Conservation (phyloP, 208 protist species). For the Trypanosoma mega region DNA sequence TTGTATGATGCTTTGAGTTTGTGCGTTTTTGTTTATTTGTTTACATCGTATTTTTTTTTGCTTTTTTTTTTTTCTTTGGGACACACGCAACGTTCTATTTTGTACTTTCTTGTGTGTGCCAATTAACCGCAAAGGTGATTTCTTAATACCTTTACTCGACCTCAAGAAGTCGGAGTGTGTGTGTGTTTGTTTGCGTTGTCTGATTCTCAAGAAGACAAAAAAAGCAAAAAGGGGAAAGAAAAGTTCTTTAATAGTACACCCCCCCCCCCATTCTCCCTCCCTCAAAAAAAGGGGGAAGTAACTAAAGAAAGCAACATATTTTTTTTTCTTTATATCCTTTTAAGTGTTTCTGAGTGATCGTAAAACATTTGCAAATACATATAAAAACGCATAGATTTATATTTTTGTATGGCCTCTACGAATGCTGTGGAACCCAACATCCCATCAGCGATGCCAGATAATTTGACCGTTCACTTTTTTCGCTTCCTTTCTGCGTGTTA, state of each 20-base stretch:
- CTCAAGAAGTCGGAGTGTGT: too few relatives aligned
- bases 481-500: conserved; percentile 21
- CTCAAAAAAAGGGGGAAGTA: too few relatives aligned
- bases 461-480: conserved; percentile 3
- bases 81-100: too few relatives aligned
- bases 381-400: conserved; percentile 3
- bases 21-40: conserved; percentile 1
- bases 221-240: not conserved
- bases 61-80: too few relatives aligned
- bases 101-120: too few relatives aligned
- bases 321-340: too few relatives aligned
- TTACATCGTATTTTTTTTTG: conserved; percentile 1
- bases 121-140: too few relatives aligned
- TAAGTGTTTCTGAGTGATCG: not conserved
- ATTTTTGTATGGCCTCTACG: not conserved
- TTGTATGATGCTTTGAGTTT: too few relatives aligned
- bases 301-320: too few relatives aligned
- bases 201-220: not conserved
- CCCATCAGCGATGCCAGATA: not conserved
- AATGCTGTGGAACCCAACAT: conserved; percentile 3
- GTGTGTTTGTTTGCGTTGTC: not conserved
- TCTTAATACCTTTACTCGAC: too few relatives aligned
- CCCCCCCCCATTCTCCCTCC: too few relatives aligned
- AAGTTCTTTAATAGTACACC: not conserved
- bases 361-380: conserved; percentile 2